phyloP scores from a whole-genome alignment of 106 monocot genomes.

The Phalaenopsis equestris region DNA sequence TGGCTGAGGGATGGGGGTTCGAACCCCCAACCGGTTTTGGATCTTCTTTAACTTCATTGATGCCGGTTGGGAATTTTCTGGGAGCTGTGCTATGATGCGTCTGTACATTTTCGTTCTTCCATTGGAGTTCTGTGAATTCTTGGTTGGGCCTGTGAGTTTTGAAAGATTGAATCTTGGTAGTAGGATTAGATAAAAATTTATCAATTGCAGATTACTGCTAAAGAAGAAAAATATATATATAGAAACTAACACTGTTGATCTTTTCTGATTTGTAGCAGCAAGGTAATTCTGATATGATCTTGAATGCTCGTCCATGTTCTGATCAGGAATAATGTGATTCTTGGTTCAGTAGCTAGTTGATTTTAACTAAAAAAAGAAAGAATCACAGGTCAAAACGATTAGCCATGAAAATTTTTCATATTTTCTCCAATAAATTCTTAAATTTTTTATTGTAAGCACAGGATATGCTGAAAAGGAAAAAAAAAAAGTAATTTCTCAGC shows the following conservation, averaged over 20 bases:
- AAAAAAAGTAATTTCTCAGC: too few species aligned
- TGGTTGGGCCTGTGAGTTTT: slow-evolving; percentile 21
- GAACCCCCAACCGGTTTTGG: neutral
- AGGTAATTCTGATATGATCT: neutral
- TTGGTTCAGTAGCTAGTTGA: neutral
- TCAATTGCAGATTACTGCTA: too few species aligned
- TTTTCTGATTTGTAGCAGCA: neutral
- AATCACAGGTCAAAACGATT: neutral
- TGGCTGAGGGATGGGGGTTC: neutral
- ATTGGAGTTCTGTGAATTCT: slow-evolving; percentile 59
- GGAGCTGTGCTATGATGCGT: slow-evolving; percentile 63
- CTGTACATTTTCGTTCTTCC: slow-evolving; percentile 57
- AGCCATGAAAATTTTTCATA: neutral
- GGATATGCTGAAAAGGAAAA: too few species aligned
- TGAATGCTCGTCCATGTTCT: neutral
- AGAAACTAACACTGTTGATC: neutral
- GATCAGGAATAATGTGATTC: neutral
- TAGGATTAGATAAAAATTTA: too few species aligned
- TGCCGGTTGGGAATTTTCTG: slow-evolving; percentile 8
- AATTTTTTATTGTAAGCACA: too few species aligned
- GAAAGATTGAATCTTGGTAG: neutral
- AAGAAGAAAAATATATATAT: too few species aligned
- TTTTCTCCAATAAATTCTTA: neutral
- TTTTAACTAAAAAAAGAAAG: neutral
- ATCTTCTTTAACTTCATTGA: slow-evolving; percentile 10